A percentile compares a stretch with the other conserved stretches of the same genome.
Evolutionary conservation across 257 asterid genomes (phyloP).

Genomic region (Solanum rostratum): DNA sequence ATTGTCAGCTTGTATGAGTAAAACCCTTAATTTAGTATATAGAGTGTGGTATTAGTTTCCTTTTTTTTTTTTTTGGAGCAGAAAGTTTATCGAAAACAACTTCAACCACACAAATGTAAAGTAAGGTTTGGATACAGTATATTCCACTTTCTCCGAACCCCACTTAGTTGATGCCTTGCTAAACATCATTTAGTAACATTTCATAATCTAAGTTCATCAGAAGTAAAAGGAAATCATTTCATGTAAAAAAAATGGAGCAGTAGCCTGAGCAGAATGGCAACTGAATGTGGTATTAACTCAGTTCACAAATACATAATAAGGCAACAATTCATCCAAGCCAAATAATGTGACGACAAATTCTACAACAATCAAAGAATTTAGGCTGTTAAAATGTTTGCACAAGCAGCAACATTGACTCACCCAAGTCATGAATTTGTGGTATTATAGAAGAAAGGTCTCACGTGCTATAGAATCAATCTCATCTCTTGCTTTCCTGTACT

Average conservation of each 20-base stretch:
- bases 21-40: neutral
- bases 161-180: no score
- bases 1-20: neutral
- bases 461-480: constrained; percentile 64
- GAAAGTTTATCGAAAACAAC: no score
- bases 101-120: no score
- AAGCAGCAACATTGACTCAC: neutral
- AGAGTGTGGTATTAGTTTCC: neutral
- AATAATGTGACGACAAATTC: neutral
- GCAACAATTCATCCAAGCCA: neutral
- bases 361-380: constrained; percentile 11
- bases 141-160: no score
- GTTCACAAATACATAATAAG: neutral
- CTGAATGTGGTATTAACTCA: neutral
- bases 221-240: neutral
- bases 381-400: neutral
- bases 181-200: no score
- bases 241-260: neutral
- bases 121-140: no score
- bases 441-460: neutral
- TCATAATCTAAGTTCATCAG: no score
- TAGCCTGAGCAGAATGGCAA: neutral
- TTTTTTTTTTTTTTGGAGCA: no score
- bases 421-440: neutral
- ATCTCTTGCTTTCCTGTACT: constrained; percentile 86